phyloP scores from a whole-genome alignment of 352 stramenopile species.

The Phytophthora meadii region DNA sequence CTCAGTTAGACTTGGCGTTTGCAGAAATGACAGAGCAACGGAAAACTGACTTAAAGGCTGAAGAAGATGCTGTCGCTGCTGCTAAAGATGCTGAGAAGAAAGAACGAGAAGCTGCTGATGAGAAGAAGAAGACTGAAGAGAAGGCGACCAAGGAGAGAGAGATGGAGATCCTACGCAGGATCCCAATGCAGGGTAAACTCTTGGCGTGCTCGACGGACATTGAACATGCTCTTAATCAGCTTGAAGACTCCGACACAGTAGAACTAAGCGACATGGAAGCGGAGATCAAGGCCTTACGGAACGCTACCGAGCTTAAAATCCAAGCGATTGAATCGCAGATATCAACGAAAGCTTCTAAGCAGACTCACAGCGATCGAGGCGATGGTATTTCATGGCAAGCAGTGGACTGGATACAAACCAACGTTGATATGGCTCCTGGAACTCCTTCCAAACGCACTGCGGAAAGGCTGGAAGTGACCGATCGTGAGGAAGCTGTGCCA shows the following conservation, averaged over 20 bases:
- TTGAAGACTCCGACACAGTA: conserved; percentile 35
- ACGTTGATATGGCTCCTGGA: conserved; percentile 11
- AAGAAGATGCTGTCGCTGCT: conserved; percentile 27
- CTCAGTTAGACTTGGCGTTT: conserved; percentile 52
- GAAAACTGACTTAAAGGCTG: conserved; percentile 46
- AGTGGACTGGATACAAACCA: conserved; percentile 35
- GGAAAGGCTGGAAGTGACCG: background rate
- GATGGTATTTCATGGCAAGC: conserved; percentile 21
- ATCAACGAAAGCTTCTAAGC: background rate
- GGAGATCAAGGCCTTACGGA: conserved; percentile 32
- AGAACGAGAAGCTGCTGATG: conserved; percentile 48
- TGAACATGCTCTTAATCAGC: conserved; percentile 45
- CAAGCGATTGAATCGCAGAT: conserved; percentile 45
- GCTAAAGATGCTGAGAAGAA: conserved; percentile 47
- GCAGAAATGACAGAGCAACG: conserved; percentile 41
- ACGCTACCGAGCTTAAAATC: conserved; percentile 28
- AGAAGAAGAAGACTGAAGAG: conserved; percentile 46
- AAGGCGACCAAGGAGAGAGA: conserved; percentile 39
- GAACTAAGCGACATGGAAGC: conserved; percentile 3
- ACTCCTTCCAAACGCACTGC: background rate
- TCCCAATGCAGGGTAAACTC: conserved; percentile 55
- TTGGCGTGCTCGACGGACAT: conserved; percentile 53
- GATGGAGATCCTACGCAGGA: conserved; percentile 50
- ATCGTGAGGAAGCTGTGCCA: conserved; percentile 2
- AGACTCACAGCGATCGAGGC: background rate